Conservation (phyloP, 2,329 filamentous ascomycete species). For the Waltergamsia citrina region DNA sequence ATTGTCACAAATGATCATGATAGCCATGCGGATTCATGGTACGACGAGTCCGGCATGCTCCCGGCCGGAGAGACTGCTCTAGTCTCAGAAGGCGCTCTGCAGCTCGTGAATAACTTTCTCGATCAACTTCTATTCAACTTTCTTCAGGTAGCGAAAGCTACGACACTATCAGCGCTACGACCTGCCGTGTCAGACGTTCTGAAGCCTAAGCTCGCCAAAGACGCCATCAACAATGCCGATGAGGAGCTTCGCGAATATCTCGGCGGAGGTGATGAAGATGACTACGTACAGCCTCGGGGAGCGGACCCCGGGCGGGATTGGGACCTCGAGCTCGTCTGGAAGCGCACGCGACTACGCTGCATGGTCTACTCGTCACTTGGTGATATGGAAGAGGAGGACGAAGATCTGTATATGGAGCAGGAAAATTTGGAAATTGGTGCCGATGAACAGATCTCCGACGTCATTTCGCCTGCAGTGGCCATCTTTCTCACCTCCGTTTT, state of each 20-base stretch:
- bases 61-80: constrained; percentile 58
- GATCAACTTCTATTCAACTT: constrained; percentile 91
- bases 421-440: constrained; percentile 57
- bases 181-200: constrained; percentile 80
- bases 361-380: constrained; percentile 98
- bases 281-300: constrained; percentile 47
- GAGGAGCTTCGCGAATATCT: constrained; percentile 84
- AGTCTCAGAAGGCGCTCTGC: constrained; percentile 64
- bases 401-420: constrained; percentile 78
- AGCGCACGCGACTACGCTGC: constrained; percentile 80
- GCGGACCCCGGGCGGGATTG: constrained; percentile 50
- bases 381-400: constrained; percentile 96
- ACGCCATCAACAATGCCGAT: constrained; percentile 74
- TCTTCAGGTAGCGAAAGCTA: constrained; percentile 70
- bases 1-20: constrained; percentile 87
- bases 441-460: constrained; percentile 50
- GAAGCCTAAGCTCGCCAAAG: constrained; percentile 79
- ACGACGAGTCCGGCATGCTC: constrained; percentile 58
- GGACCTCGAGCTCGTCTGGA: constrained; percentile 92
- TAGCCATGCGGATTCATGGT: constrained; percentile 59
- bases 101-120: constrained; percentile 81
- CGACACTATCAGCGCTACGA: constrained; percentile 63
- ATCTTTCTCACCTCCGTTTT: constrained; percentile 94
- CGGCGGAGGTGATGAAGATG: constrained; percentile 68
- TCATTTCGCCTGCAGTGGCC: constrained; percentile 81